phyloP scores from a whole-genome alignment of 495 filamentous ascomycete species.

The Chaetomidium leptoderma region DNA sequence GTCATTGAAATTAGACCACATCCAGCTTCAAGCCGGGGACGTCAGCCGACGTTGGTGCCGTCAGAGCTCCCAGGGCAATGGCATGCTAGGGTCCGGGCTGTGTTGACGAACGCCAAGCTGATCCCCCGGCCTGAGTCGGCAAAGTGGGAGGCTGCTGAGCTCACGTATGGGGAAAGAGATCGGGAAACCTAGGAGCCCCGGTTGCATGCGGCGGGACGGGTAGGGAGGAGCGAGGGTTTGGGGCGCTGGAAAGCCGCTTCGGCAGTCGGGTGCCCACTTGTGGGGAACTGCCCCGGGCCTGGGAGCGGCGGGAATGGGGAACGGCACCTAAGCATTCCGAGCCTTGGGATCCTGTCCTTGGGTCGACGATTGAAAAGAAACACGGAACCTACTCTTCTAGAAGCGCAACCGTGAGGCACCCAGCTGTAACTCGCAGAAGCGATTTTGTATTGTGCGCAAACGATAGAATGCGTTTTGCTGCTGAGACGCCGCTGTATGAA shows the following conservation, averaged over 20 bases:
- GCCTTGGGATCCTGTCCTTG: not conserved
- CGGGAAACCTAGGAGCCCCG: slow-evolving; percentile 16
- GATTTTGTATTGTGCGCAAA: not conserved
- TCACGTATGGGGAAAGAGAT: not conserved
- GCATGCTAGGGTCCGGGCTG: not conserved
- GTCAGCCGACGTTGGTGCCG: slow-evolving; percentile 14
- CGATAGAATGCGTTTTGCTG: not conserved
- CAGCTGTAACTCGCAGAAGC: not conserved
- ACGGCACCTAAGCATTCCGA: not conserved
- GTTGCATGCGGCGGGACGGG: slow-evolving; percentile 10
- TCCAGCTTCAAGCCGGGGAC: not conserved
- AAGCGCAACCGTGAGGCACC: not conserved
- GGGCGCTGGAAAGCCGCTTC: slow-evolving; percentile 3
- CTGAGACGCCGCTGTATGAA: not conserved
- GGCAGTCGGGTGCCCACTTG: slow-evolving; percentile 11
- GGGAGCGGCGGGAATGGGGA: slow-evolving; percentile 2
- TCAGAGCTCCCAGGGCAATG: slow-evolving; percentile 4
- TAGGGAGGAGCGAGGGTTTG: too few relatives aligned
- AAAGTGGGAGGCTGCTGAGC: too few relatives aligned
- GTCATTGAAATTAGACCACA: not conserved
- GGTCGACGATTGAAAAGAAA: not conserved
- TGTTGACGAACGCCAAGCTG: slow-evolving; percentile 2
- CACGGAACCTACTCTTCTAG: not conserved
- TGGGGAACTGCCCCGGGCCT: not conserved
- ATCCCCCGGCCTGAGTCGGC: slow-evolving; percentile 9